Evolutionary conservation across 257 asterid species (phyloP), one percentile per base, ranked within the genome.

Genomic region (Sherardia arvensis): DNA sequence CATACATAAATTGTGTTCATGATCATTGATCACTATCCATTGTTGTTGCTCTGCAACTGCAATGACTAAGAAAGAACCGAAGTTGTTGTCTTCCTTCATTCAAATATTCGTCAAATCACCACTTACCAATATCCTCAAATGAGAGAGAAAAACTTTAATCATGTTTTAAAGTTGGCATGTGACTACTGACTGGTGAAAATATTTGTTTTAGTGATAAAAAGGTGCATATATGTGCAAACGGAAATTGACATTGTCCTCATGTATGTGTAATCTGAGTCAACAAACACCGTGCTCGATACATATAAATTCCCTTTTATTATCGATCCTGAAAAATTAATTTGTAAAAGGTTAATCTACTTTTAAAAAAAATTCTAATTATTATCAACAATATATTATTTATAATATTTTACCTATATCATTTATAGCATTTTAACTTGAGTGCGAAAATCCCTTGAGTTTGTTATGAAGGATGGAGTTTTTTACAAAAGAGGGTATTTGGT

Each of bases 211-310:
- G 30, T 53, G 28, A 53, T 21, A 21, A 54, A 23, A 54, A 32
- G 15, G 5, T 4, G 25, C 57, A 27, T 1, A n/a, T 40, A 66
- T 38, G 7, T 40, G 59, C 54, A 57, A 48, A 21, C 20, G 32
- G 23, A 26, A 30, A 21, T 36, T 66, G 43, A 47, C 8, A 36
- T 26, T 17, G 57, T 21, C n/a, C n/a, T n/a, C 43, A 20, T 15
- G 40, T 28, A 15, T 25, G 21, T 23, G 33, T 66, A 22, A 7
- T 66, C 62, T 66, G 69, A 66, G 69, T 66, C 69, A 34, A 66
- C 62, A 66, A 66, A 33, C 69, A 66, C 51, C 32, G 54, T 66
- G 56, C 56, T 53, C 17, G 62, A 8, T n/a, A 33, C 47, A 64
- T 48, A 9, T 49, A 5, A n/a, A 22, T 53, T 29, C 61, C 17